Percentiles rank a stretch among this genome's conserved stretches.
Evolutionary conservation across 2,329 filamentous ascomycete species (phyloP).

Genomic region (Metarhizium guizhouense): DNA sequence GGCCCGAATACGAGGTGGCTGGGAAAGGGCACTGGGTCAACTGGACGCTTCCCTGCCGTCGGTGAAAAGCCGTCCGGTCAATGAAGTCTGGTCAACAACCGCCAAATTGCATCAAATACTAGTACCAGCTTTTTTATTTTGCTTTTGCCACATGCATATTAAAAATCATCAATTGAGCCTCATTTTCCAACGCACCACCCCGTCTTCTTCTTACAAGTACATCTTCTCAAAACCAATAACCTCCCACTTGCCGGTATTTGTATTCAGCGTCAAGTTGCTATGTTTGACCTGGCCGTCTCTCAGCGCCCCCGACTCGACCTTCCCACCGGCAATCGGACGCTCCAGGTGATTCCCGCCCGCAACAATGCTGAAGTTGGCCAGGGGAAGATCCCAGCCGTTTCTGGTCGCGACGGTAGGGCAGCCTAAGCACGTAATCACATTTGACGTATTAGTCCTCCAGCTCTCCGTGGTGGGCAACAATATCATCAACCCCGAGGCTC

Average conservation of each 20-base stretch:
- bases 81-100: no score
- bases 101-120: no score
- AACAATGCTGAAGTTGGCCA: constrained; percentile 63
- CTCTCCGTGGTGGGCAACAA: not conserved
- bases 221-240: constrained; percentile 17
- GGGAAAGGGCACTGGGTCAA: no score
- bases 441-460: no score
- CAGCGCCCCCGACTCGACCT: constrained; percentile 45
- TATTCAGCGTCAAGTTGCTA: constrained; percentile 42
- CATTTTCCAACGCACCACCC: no score
- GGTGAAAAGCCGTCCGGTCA: no score
- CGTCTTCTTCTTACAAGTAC: constrained; percentile 4
- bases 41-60: no score
- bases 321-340: constrained; percentile 31
- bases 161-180: no score
- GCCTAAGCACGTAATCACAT: constrained; percentile 9
- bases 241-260: constrained; percentile 14
- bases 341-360: constrained; percentile 50
- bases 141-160: no score
- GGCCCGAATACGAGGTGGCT: no score
- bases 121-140: no score
- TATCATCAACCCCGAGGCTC: constrained; percentile 13
- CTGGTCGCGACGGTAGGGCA: constrained; percentile 47
- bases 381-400: constrained; percentile 54
- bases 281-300: constrained; percentile 34